phyloP scores from a whole-genome alignment of 2,329 filamentous ascomycete species.

The Karstenula rhodostoma region DNA sequence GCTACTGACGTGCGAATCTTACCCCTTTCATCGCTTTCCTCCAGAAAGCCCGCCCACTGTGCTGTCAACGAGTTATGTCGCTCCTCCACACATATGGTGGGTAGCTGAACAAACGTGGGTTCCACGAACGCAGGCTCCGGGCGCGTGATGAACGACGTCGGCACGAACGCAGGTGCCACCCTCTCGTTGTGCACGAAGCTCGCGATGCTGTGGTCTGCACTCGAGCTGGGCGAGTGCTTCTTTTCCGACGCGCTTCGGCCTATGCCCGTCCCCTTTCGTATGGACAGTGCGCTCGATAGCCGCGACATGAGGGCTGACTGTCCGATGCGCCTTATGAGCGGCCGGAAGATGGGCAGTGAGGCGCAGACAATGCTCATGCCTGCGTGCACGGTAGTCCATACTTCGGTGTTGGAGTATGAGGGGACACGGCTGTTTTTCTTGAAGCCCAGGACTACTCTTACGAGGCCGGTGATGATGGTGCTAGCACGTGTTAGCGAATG shows the following conservation, averaged over 20 bases:
- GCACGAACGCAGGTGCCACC: background rate
- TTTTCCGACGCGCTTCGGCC: background rate
- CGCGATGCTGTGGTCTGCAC: background rate
- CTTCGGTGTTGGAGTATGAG: slow-evolving; percentile 13
- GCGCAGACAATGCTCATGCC: slow-evolving; percentile 18
- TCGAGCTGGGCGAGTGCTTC: slow-evolving; percentile 4
- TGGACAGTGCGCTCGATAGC: slow-evolving; percentile 2
- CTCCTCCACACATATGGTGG: slow-evolving; percentile 10
- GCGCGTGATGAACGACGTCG: background rate
- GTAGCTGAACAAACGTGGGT: slow-evolving; percentile 1
- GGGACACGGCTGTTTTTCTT: slow-evolving; percentile 1
- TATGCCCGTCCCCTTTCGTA: background rate
- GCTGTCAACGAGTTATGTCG: slow-evolving; percentile 8
- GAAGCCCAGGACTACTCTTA: slow-evolving; percentile 13
- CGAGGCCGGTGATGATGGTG: slow-evolving; percentile 11
- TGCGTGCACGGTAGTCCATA: slow-evolving; percentile 14
- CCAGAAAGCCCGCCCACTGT: slow-evolving; percentile 11
- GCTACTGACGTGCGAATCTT: background rate
- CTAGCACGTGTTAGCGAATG: background rate
- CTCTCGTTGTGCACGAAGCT: slow-evolving; percentile 6
- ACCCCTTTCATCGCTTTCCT: slow-evolving; percentile 1
- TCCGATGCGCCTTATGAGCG: slow-evolving; percentile 10
- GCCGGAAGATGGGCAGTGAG: slow-evolving; percentile 13
- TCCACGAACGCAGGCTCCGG: background rate
- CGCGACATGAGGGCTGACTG: background rate